Conservation (phyloP, 2,329 filamentous ascomycete genomes). For the Colletotrichum gloeosporioides region DNA sequence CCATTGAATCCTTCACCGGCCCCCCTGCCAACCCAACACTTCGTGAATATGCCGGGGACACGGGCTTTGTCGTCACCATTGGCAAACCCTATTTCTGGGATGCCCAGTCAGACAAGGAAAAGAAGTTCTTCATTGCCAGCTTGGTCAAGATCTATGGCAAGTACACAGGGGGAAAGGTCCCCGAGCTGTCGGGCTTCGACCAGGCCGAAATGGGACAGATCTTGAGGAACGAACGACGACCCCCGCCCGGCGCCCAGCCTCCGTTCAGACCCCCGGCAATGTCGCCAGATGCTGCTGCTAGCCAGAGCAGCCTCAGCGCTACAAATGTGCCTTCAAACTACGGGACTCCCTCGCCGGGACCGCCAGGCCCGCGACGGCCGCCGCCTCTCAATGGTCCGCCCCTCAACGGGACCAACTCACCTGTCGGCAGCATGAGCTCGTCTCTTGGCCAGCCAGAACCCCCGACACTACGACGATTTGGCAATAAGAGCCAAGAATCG, state of each 20-base stretch:
- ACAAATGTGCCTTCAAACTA: constrained; percentile 29
- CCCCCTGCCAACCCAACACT: constrained; percentile 60
- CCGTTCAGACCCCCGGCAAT: constrained; percentile 7
- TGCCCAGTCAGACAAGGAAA: constrained; percentile 91
- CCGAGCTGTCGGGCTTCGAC: constrained; percentile 84
- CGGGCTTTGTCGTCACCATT: constrained; percentile 86
- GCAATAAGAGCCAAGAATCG: constrained; percentile 65
- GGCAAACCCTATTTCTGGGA: constrained; percentile 98
- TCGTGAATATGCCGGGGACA: constrained; percentile 80
- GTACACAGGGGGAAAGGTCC: constrained; percentile 86
- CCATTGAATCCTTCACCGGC: constrained; percentile 81
- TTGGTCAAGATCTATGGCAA: constrained; percentile 96
- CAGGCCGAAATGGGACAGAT: constrained; percentile 78
- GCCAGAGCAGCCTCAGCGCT: constrained; percentile 24
- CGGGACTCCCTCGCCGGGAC: constrained; percentile 36
- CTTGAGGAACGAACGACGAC: constrained; percentile 60
- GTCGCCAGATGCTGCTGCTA: constrained; percentile 17
- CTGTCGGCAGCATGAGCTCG: constrained; percentile 58
- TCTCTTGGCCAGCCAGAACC: constrained; percentile 46
- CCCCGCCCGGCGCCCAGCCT: constrained; percentile 27
- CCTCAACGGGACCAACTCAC: constrained; percentile 39
- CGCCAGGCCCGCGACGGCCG: constrained; percentile 13
- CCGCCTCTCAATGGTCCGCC: constrained; percentile 13
- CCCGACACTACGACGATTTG: constrained; percentile 52
- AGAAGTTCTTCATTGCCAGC: constrained; percentile 98